Percentiles rank a stretch among this genome's conserved stretches.
These are phyloP conservation scores for Anisogramma anomala DNA, from an alignment of 2,329 filamentous ascomycete genomes.

Conservation along the genomic window DNA sequence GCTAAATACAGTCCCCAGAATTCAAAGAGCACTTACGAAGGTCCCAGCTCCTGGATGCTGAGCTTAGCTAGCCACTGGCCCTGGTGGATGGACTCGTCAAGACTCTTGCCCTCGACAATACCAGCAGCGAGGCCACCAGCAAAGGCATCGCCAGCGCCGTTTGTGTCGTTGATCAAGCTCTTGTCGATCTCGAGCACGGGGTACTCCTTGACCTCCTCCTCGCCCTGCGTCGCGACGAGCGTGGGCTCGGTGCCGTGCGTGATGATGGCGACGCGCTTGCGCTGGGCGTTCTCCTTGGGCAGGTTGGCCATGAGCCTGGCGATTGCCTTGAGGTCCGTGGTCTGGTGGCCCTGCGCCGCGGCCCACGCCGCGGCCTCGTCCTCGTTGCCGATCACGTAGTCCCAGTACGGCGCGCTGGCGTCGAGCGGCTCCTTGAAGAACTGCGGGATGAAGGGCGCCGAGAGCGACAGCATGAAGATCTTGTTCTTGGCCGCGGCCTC, in stretches of 20 bases:
- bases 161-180: slow-evolving; percentile 85
- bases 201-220: slow-evolving; percentile 62
- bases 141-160: slow-evolving; percentile 93
- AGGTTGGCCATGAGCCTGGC: slow-evolving; percentile 75
- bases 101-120: slow-evolving; percentile 69
- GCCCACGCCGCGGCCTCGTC: slow-evolving; percentile 84
- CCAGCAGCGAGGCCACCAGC: slow-evolving; percentile 89
- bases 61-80: slow-evolving; percentile 93
- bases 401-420: slow-evolving; percentile 78
- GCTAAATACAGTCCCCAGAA: slow-evolving; percentile 1
- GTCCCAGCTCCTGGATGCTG: slow-evolving; percentile 89
- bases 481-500: slow-evolving; percentile 87
- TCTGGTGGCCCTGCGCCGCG: slow-evolving; percentile 63
- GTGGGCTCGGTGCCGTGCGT: slow-evolving; percentile 93
- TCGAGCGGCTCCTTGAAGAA: slow-evolving; percentile 97
- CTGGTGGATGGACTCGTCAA: slow-evolving; percentile 74
- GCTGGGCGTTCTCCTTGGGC: slow-evolving; percentile 81
- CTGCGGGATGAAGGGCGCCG: slow-evolving; percentile 88
- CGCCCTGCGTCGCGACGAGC: slow-evolving; percentile 65
- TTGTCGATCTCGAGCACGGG: slow-evolving; percentile 68
- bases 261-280: slow-evolving; percentile 77
- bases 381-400: slow-evolving; percentile 96
- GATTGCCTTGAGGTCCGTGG: slow-evolving; percentile 71
- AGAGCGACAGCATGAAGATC: slow-evolving; percentile 80
- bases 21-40: slow-evolving; percentile 58